Percentiles rank a stretch among this genome's conserved stretches.
phyloP scores from a whole-genome alignment of 257 asterid genomes.

The Misopates orontium region DNA sequence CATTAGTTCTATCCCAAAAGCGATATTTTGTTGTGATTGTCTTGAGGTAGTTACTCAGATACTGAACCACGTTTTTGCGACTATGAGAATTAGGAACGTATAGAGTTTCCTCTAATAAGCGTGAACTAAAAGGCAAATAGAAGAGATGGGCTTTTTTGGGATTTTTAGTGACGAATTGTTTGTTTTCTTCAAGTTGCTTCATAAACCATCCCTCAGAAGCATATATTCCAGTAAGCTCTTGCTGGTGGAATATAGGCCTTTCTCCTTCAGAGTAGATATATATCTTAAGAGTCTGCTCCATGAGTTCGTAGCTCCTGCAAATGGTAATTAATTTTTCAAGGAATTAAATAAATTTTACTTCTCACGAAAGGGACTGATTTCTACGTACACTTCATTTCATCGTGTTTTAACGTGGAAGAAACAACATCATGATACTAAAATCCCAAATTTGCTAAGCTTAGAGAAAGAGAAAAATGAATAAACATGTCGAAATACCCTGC shows the following conservation, averaged over 20 bases:
- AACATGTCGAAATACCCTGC: background rate
- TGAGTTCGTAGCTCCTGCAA: constrained; percentile 72
- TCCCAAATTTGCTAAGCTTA: background rate
- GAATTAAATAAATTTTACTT: background rate
- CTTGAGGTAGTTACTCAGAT: constrained; percentile 50
- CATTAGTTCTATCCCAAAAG: constrained; percentile 66
- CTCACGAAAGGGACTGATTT: background rate
- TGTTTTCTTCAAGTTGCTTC: constrained; percentile 62
- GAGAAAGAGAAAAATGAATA: background rate
- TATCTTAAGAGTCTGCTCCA: constrained; percentile 67
- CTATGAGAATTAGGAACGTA: constrained; percentile 67
- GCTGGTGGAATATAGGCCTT: constrained; percentile 66
- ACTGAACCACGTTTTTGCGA: constrained; percentile 44
- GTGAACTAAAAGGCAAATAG: constrained; percentile 77
- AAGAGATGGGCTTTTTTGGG: constrained; percentile 63
- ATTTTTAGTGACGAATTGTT: constrained; percentile 48
- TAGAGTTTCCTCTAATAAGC: constrained; percentile 41
- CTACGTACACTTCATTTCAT: background rate
- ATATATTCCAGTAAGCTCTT: constrained; percentile 65
- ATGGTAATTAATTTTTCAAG: background rate
- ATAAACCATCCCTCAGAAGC: constrained; percentile 92
- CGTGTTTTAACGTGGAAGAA: too few relatives aligned
- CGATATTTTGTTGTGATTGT: constrained; percentile 47
- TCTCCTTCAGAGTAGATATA: constrained; percentile 67
- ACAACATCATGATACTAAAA: too few relatives aligned